Base-by-base conservation (phyloP, 2,329 filamentous ascomycete species). In the Diaporthe ilicicola region DNA sequence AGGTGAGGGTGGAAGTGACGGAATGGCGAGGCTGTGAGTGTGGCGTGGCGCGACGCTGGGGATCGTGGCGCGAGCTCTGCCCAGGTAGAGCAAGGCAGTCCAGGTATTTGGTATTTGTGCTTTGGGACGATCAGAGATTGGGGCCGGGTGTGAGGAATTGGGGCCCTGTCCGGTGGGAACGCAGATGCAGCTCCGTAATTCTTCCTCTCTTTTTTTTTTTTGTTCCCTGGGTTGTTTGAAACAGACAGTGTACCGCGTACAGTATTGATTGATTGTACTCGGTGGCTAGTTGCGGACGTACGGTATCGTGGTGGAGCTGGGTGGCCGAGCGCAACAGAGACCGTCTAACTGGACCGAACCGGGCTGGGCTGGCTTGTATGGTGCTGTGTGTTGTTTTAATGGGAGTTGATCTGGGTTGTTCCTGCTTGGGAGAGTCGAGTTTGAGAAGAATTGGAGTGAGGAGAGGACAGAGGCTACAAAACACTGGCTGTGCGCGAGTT, bases 31-130 rank as follows among this genome's bases (percentile, higher is more conserved):
- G 72, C 72, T 72, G 70, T 73, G 71, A 59, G 59, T 69, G 70
- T 73, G 72, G 59, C 59, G 59, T 64, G 59, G 59, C 59, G 24
- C 70, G 72, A 61, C 61, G 65, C 54, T 70, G 67, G 50, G 44
- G 72, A 68, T 73, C 72, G 72, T 73, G 72, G 72, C 72, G 72
- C 66, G 72, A 73, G 72, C 72, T 73, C 48, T 56, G 70, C 27
- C 56, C 39, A 24, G 42, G 56, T 48, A 34, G 42, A 9, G 42
- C 42, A 48, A 48, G 56, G 56, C 59, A 64, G 59, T 34, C 59
- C 50, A 44, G 42, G 59, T 64, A 50, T 64, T 62, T 48, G 56
- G 59, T 64, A 50, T 64, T 62, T 62, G 56, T 48, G 56, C 17
- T 62, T 34, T 62, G 59, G 44, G 37, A 15, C 42, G 59, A n/a